These are phyloP conservation scores for Warburgia ugandensis DNA, from an alignment of 164 flowering plant species.

Conservation along the genomic window DNA sequence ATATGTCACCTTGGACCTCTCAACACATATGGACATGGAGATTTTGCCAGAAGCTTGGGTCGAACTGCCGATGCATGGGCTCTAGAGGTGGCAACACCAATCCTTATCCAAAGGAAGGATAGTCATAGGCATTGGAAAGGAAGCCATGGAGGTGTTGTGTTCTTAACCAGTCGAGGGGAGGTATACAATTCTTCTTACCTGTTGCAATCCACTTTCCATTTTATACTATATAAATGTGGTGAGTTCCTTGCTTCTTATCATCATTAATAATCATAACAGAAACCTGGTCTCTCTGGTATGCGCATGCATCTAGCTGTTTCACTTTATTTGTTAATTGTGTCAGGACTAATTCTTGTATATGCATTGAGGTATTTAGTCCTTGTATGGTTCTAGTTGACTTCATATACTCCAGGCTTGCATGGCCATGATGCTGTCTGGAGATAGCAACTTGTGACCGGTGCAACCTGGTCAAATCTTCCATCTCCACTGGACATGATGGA, in stretches of 20 bases:
- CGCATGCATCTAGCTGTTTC: too few relatives aligned
- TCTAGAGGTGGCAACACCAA: conserved; percentile 89
- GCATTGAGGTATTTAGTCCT: not conserved
- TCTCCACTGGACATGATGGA: conserved; percentile 85
- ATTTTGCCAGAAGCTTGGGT: conserved; percentile 55
- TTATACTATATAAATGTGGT: too few relatives aligned
- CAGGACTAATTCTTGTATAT: not conserved
- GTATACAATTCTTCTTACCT: conserved; percentile 33
- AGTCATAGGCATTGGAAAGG: conserved; percentile 88
- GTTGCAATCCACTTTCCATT: not conserved
- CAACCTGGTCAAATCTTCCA: conserved; percentile 94
- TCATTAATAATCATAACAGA: too few relatives aligned
- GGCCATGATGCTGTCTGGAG: conserved; percentile 93
- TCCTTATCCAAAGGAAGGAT: conserved; percentile 72
- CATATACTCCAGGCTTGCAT: conserved; percentile 83
- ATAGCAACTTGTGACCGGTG: conserved; percentile 86
- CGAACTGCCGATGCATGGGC: conserved; percentile 46
- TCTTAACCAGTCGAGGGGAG: conserved; percentile 95
- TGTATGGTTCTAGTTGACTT: conserved; percentile 56
- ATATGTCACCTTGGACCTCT: conserved; percentile 78
- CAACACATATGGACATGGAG: conserved; percentile 76
- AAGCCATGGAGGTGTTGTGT: conserved; percentile 94
- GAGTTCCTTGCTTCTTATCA: too few relatives aligned
- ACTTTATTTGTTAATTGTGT: too few relatives aligned
- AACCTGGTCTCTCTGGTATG: too few relatives aligned